These are phyloP conservation scores for Byssoonygena ceratinophila DNA, from an alignment of 2,329 filamentous ascomycete genomes.

Conservation along the genomic window DNA sequence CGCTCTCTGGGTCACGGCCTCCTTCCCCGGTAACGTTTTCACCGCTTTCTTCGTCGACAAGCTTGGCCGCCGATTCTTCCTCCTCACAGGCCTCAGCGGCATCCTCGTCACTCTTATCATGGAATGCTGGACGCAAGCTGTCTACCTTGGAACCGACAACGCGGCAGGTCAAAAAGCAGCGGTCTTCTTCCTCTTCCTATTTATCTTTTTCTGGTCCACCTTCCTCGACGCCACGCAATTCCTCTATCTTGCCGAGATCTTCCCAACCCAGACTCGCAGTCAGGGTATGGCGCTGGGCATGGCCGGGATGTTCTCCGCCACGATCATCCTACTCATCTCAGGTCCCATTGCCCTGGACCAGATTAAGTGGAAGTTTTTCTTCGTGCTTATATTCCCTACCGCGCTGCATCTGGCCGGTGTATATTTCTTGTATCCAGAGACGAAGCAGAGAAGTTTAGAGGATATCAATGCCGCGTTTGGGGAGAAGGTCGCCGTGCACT, in stretches of 20 bases:
- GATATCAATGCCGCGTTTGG: conserved; percentile 31
- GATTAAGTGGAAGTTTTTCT: conserved; percentile 32
- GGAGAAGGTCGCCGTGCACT: conserved; percentile 25
- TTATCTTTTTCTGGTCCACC: conserved; percentile 33
- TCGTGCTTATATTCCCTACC: conserved; percentile 29
- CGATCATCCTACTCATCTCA: conserved; percentile 9
- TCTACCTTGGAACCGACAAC: conserved; percentile 28
- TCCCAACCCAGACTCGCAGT: conserved; percentile 32
- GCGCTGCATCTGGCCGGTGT: conserved; percentile 26
- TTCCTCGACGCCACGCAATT: conserved; percentile 38
- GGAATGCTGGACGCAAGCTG: conserved; percentile 28
- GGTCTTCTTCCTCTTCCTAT: conserved; percentile 35
- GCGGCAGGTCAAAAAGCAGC: conserved; percentile 28
- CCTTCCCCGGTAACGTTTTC: conserved; percentile 33
- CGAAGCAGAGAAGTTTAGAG: conserved; percentile 28
- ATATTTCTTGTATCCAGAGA: conserved; percentile 31
- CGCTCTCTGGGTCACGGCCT: conserved; percentile 32
- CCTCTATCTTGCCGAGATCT: conserved; percentile 34
- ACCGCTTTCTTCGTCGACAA: conserved; percentile 34
- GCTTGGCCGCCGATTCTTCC: conserved; percentile 29
- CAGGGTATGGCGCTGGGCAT: conserved; percentile 32
- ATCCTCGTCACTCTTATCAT: conserved; percentile 26
- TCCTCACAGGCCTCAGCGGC: conserved; percentile 30
- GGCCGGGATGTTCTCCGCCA: conserved; percentile 14
- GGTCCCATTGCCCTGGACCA: conserved; percentile 25